Percentiles rank a stretch among this genome's conserved stretches.
phyloP scores from a whole-genome alignment of 208 protist species.

The Wallacemonas collosoma region DNA sequence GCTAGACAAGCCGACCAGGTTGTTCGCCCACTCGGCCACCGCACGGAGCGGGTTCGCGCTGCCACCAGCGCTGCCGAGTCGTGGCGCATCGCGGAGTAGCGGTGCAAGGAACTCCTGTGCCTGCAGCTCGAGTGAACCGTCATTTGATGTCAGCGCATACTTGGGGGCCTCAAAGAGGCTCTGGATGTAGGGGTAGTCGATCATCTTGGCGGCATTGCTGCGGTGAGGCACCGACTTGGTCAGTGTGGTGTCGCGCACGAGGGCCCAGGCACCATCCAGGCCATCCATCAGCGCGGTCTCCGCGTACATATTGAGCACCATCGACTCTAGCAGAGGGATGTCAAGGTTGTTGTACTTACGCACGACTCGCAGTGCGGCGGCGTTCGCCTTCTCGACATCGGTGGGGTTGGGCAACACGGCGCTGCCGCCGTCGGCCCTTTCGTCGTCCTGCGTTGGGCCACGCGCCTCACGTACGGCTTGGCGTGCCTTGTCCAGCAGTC shows the following conservation, averaged over 20 bases:
- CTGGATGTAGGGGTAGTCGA: conserved; percentile 71
- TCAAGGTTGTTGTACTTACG: conserved; percentile 18
- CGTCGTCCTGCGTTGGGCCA: neutral
- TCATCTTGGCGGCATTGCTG: conserved; percentile 44
- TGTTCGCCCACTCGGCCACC: conserved; percentile 1
- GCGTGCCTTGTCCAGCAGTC: conserved; percentile 1
- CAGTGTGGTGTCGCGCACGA: conserved; percentile 45
- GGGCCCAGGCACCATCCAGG: conserved; percentile 48
- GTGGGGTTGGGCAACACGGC: conserved; percentile 1
- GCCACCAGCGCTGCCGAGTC: conserved; percentile 2
- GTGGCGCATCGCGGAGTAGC: conserved; percentile 27
- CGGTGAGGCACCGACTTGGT: conserved; percentile 41
- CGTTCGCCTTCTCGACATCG: neutral
- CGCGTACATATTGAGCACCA: conserved; percentile 62
- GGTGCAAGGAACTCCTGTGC: conserved; percentile 45
- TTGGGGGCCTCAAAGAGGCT: conserved; percentile 46
- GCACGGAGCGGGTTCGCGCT: conserved; percentile 14
- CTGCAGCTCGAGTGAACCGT: conserved; percentile 44
- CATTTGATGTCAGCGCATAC: conserved; percentile 42
- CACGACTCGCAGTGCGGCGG: neutral
- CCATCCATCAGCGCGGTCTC: conserved; percentile 59
- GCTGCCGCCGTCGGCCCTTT: neutral
- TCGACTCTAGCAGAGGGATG: conserved; percentile 55
- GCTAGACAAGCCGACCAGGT: conserved; percentile 27
- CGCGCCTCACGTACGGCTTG: neutral